These are phyloP conservation scores for Dianthus caryophyllus DNA, from an alignment of 148 eudicot species.

Conservation along the genomic window DNA sequence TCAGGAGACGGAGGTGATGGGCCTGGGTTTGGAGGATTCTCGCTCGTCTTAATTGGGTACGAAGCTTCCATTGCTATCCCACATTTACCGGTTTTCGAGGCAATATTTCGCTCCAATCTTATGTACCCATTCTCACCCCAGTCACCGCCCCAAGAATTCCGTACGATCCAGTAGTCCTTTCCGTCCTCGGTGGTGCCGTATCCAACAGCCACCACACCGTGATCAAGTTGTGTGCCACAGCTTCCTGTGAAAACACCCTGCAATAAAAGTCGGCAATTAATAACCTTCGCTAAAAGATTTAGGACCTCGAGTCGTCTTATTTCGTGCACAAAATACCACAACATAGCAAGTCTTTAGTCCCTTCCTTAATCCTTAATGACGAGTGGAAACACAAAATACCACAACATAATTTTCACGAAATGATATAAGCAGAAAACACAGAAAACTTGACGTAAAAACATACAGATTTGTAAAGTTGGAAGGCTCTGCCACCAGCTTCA, in stretches of 20 bases:
- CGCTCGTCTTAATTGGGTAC: slow-evolving; percentile 63
- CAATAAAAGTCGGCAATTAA: background rate
- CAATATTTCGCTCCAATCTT: slow-evolving; percentile 56
- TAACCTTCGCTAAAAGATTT: background rate
- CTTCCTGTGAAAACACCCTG: slow-evolving; percentile 79
- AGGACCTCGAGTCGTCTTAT: background rate
- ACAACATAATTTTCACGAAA: too few species aligned
- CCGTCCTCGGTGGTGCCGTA: slow-evolving; percentile 70
- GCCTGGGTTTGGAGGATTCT: slow-evolving; percentile 82
- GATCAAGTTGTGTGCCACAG: slow-evolving; percentile 74
- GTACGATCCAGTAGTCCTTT: slow-evolving; percentile 74
- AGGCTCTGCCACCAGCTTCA: slow-evolving; percentile 69
- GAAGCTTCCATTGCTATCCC: slow-evolving; percentile 74
- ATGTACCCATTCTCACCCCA: slow-evolving; percentile 95
- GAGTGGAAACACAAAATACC: too few species aligned
- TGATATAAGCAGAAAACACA: background rate
- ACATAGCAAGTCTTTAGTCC: too few species aligned
- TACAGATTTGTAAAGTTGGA: slow-evolving; percentile 81
- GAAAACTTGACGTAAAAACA: background rate
- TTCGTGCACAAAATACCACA: too few species aligned
- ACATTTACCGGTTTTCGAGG: slow-evolving; percentile 54
- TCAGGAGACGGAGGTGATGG: slow-evolving; percentile 87
- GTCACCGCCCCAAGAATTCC: slow-evolving; percentile 80
- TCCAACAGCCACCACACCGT: slow-evolving; percentile 83
- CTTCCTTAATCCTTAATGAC: too few species aligned